These are phyloP conservation scores for Colletotrichum destructivum DNA, from an alignment of 2,329 filamentous ascomycete genomes.

Conservation along the genomic window DNA sequence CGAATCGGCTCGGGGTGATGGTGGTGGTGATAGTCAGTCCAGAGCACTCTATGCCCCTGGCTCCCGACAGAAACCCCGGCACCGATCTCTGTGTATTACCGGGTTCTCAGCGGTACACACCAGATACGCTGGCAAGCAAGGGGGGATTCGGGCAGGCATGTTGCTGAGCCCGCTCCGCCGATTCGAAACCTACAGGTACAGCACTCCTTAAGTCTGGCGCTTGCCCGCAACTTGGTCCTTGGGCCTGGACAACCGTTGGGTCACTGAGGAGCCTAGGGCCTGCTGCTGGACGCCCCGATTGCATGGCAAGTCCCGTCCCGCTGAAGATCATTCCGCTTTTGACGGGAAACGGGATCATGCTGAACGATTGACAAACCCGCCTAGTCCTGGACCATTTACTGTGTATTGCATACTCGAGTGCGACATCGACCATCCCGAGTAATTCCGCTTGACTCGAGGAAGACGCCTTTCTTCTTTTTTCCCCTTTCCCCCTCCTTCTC, in stretches of 20 bases:
- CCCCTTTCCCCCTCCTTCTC: conserved; percentile 12
- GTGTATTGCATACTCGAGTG: not conserved
- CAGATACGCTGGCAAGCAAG: not conserved
- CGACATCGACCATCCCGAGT: conserved; percentile 21
- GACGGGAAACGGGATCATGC: conserved; percentile 22
- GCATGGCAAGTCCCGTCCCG: conserved; percentile 37
- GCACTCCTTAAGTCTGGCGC: not conserved
- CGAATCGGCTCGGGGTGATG: not conserved
- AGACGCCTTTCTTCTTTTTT: not conserved
- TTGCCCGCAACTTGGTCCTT: conserved; percentile 2
- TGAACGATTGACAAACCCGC: conserved; percentile 21
- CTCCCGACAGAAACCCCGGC: conserved; percentile 10
- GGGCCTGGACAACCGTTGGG: not conserved
- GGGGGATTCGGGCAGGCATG: conserved; percentile 23
- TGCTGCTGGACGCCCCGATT: conserved; percentile 15
- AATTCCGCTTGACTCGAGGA: conserved; percentile 19
- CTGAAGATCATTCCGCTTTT: conserved; percentile 39
- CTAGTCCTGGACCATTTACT: not conserved
- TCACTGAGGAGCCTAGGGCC: not conserved
- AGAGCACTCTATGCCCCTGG: not conserved
- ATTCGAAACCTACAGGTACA: not conserved
- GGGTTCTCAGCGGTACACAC: conserved; percentile 21
- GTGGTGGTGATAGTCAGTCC: not conserved
- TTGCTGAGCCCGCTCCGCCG: not conserved
- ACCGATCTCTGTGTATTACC: conserved; percentile 38